phyloP scores from a whole-genome alignment of 441 rosid genomes.

The Adansonia madagascariensis region DNA sequence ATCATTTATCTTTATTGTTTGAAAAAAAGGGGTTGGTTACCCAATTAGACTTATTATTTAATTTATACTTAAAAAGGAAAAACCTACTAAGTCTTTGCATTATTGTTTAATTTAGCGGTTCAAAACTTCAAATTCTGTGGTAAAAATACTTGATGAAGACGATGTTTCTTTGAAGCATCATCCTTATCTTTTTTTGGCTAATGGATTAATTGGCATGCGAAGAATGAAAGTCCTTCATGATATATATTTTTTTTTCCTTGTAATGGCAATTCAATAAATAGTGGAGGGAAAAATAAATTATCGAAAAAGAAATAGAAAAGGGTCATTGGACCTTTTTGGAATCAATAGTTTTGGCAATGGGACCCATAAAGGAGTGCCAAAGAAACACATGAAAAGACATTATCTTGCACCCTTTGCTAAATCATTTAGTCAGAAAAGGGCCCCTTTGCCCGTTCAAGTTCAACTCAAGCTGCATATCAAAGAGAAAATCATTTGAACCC shows the following conservation, averaged over 20 bases:
- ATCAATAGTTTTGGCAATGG: slow-evolving; percentile 5
- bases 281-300: not conserved
- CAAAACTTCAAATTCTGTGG: not conserved
- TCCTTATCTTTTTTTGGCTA: not conserved
- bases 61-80: not conserved
- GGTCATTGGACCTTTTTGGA: not conserved
- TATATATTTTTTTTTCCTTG: not conserved
- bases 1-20: not conserved
- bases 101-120: not conserved
- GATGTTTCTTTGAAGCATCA: slow-evolving; percentile 13
- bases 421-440: slow-evolving; percentile 15
- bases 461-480: not conserved
- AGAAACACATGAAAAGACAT: not conserved
- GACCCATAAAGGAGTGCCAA: not conserved
- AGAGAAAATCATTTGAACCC: not conserved
- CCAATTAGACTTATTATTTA: not conserved
- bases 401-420: slow-evolving; percentile 6
- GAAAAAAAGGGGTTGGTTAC: not conserved
- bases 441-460: not conserved
- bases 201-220: not conserved
- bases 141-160: not conserved
- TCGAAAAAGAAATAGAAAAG: not conserved
- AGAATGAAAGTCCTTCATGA: not conserved
- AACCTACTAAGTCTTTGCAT: not conserved
- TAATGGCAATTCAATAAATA: not conserved